These are phyloP conservation scores for Hyparrhenia diplandra DNA, from an alignment of 176 grass and related monocot species.

Conservation along the genomic window DNA sequence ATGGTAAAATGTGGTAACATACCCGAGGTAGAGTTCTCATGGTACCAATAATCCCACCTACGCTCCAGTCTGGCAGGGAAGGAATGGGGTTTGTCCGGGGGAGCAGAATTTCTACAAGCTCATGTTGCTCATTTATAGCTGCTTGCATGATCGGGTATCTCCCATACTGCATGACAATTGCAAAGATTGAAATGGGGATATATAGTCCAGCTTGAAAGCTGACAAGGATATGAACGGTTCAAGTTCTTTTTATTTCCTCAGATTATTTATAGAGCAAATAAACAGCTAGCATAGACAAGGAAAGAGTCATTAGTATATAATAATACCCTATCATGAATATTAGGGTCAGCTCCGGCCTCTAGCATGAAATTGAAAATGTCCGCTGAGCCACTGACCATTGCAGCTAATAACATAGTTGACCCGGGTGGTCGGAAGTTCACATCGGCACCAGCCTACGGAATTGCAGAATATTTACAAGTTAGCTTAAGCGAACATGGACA, in stretches of 20 bases:
- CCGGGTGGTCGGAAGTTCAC: too few relatives aligned
- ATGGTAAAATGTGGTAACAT: not conserved
- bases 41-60: not conserved
- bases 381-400: too few relatives aligned
- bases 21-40: not conserved
- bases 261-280: too few relatives aligned
- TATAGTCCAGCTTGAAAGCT: too few relatives aligned
- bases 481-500: not conserved
- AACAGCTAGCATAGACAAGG: too few relatives aligned
- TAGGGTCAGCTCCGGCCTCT: too few relatives aligned
- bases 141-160: slow-evolving; percentile 22
- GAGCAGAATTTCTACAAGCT: slow-evolving; percentile 46
- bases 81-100: slow-evolving; percentile 33
- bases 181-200: not conserved
- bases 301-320: too few relatives aligned
- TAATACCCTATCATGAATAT: too few relatives aligned
- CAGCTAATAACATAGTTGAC: too few relatives aligned
- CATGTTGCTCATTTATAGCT: slow-evolving; percentile 14
- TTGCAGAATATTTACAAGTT: not conserved
- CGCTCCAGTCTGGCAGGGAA: slow-evolving; percentile 2
- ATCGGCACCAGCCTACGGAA: slow-evolving; percentile 36
- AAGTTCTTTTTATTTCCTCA: too few relatives aligned
- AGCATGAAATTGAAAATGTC: too few relatives aligned
- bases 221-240: too few relatives aligned
- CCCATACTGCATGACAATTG: slow-evolving; percentile 11